Evolutionary conservation across 192 early-diverging fungal species (phyloP).

Genomic region (Podila clonocystis): DNA sequence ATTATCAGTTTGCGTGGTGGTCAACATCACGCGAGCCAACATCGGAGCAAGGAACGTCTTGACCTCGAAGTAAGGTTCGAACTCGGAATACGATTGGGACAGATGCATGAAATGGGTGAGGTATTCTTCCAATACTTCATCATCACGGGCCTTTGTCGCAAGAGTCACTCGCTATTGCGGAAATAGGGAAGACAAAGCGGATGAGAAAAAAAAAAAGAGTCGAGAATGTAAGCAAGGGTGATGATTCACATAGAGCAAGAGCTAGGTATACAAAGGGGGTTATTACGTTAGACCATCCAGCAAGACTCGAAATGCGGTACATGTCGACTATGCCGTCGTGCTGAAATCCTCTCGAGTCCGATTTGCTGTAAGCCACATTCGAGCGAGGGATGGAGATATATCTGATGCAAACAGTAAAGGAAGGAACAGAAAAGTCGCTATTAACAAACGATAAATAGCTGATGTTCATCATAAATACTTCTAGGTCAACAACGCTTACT

Average conservation of each 20-base stretch:
- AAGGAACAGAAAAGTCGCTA: not conserved
- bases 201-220: not conserved
- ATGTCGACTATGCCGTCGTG: constrained; percentile 1
- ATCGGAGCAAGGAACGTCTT: constrained; percentile 13
- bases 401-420: not conserved
- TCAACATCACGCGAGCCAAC: constrained; percentile 32
- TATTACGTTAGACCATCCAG: not conserved
- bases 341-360: not conserved
- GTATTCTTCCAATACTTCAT: constrained; percentile 15
- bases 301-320: not conserved
- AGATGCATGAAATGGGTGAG: constrained; percentile 19
- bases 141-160: constrained; percentile 15
- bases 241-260: not conserved
- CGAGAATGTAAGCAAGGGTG: not conserved
- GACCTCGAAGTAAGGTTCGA: constrained; percentile 19
- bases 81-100: constrained; percentile 15
- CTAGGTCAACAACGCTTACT: not conserved
- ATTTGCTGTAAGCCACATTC: constrained; percentile 10
- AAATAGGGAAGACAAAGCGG: not conserved
- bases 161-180: constrained; percentile 15
- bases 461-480: too few relatives aligned
- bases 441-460: too few relatives aligned
- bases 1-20: constrained; percentile 20
- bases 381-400: constrained; percentile 20
- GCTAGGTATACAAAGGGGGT: too few relatives aligned